Base-by-base conservation (phyloP, 805 yeast genomes). In the Metschnikowia continentalis region DNA sequence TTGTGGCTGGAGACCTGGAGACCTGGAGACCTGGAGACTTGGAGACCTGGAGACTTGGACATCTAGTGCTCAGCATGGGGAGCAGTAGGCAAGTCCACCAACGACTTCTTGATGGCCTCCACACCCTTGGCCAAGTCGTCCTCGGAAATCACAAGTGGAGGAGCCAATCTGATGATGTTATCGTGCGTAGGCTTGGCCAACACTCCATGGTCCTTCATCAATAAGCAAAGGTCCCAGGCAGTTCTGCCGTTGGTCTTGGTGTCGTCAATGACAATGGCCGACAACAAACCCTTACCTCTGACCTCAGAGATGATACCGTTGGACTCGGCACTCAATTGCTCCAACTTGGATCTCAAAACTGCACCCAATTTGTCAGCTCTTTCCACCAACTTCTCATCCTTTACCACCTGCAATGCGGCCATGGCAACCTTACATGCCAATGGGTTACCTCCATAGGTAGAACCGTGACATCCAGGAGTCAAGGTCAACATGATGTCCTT, bases 391-490 rank as follows among this genome's bases (percentile, higher is more conserved):
- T 84, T 78, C 72, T 92, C 98, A 60, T 92, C 96, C 68, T 79
- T 81, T 50, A 92, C 89, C 48, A 92, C 98, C 61, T 90, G 80
- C 58, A 92, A 77, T 10, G 98, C 97, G 52, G 96, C 97, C 67
- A 89, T 83, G 54, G 97, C 94, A 19, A 90, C 97, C 50, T 89
- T 80, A 58, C 96, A 89, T 20, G 96, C 92, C 67, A 92, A 79
- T 58, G 98, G 97, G 74, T 90, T 92, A 69, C 98, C 98, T 71
- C 98, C 98, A 67, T 88, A 92, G 20, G 98, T 92, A 30, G 97
- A 91, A 47, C 98, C 98, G 71, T 92, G 98, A 32, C 96, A 88
- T 49, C 98, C 98, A 26, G 97, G 96, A 55, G 88, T 89, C 60
- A 92, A 79, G 56, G 89, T 82, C 57, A 84, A 79, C 97, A 92